Conservation (phyloP, 2,329 filamentous ascomycete species). For the Cryphonectria japonica region DNA sequence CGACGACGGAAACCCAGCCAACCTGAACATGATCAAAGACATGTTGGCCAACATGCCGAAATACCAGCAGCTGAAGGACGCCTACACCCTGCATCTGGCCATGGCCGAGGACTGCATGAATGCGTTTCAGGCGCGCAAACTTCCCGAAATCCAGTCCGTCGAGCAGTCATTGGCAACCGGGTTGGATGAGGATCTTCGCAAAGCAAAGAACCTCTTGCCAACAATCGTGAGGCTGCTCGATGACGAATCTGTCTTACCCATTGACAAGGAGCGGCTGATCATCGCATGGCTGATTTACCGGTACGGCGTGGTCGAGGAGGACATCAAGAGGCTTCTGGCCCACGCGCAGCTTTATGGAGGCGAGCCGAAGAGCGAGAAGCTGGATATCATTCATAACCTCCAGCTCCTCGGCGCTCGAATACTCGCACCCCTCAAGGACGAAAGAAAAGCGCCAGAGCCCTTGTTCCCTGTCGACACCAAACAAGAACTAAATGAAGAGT, state of each 20-base stretch:
- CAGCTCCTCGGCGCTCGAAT: constrained; percentile 79
- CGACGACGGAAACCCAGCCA: constrained; percentile 63
- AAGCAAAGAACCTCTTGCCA: constrained; percentile 86
- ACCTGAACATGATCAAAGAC: constrained; percentile 89
- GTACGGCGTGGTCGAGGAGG: constrained; percentile 81
- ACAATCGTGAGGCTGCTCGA: constrained; percentile 87
- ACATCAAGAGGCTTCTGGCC: constrained; percentile 80
- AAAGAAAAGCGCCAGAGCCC: constrained; percentile 64
- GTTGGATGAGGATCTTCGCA: constrained; percentile 87
- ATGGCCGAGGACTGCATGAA: constrained; percentile 99
- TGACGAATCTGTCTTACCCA: constrained; percentile 71
- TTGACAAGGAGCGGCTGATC: constrained; percentile 83
- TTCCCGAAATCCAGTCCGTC: constrained; percentile 82
- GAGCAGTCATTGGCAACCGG: constrained; percentile 94
- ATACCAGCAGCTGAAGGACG: constrained; percentile 93
- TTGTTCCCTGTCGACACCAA: constrained; percentile 72
- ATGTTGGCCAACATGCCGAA: constrained; percentile 95
- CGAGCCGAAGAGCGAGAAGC: constrained; percentile 42
- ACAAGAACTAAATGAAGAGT: constrained; percentile 69
- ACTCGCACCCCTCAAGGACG: constrained; percentile 73
- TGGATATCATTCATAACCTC: constrained; percentile 69
- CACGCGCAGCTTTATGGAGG: constrained; percentile 80
- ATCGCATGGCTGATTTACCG: constrained; percentile 85
- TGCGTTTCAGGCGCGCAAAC: constrained; percentile 80
- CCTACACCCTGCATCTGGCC: constrained; percentile 89